phyloP scores from a whole-genome alignment of 495 filamentous ascomycete genomes.

The Xylaria curta region DNA sequence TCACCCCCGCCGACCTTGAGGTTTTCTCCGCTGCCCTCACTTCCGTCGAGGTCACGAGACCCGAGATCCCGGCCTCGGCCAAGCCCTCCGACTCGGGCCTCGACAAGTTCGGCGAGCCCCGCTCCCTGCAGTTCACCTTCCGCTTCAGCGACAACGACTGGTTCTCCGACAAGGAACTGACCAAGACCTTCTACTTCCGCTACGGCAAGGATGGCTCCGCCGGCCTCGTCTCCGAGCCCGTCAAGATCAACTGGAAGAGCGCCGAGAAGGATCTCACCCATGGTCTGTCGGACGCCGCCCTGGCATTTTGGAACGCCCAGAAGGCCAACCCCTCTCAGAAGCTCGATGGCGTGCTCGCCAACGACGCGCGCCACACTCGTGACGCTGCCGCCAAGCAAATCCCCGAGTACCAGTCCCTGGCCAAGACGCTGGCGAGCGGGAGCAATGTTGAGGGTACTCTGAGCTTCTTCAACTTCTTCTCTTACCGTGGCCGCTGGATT shows the following conservation, averaged over 20 bases:
- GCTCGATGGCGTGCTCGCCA: conserved; percentile 32
- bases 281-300: conserved; percentile 68
- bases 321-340: conserved; percentile 58
- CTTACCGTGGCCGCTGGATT: conserved; percentile 64
- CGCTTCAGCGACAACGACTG: conserved; percentile 63
- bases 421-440: conserved; percentile 51
- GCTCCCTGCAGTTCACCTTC: conserved; percentile 58
- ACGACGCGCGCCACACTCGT: conserved; percentile 38
- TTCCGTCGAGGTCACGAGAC: conserved; percentile 63
- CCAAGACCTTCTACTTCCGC: conserved; percentile 77
- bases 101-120: conserved; percentile 51
- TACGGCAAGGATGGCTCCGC: conserved; percentile 63
- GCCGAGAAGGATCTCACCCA: conserved; percentile 68
- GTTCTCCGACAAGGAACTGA: conserved; percentile 66
- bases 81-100: conserved; percentile 25
- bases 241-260: conserved; percentile 75
- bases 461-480: conserved; percentile 79
- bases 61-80: conserved; percentile 62
- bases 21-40: conserved; percentile 61
- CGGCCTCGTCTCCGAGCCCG: conserved; percentile 73
- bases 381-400: conserved; percentile 29
- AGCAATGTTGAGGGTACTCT: conserved; percentile 52
- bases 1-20: conserved; percentile 67
- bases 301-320: conserved; percentile 63
- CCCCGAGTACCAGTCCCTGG: conserved; percentile 47